Conservation (phyloP, 306 rosid genomes). For the Glycine tomentella region DNA sequence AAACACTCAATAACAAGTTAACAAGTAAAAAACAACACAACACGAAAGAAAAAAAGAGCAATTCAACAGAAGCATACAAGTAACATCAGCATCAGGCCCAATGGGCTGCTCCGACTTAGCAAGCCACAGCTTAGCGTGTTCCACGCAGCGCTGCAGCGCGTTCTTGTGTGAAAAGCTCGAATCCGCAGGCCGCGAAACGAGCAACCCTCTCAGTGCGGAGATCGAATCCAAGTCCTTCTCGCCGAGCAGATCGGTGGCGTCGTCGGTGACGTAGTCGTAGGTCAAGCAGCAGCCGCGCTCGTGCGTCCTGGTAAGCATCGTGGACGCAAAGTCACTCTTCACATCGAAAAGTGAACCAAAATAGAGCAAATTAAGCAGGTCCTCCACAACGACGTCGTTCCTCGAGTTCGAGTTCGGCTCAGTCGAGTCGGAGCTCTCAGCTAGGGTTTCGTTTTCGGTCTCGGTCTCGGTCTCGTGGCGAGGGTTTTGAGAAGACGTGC, state of each 20-base stretch:
- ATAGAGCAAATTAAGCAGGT: slow-evolving; percentile 81
- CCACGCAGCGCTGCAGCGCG: slow-evolving; percentile 80
- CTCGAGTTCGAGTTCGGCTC: slow-evolving; percentile 4
- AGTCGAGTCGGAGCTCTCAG: slow-evolving; percentile 11
- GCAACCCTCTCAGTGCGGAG: slow-evolving; percentile 64
- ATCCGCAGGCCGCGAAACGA: slow-evolving; percentile 82
- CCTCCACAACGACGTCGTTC: slow-evolving; percentile 59
- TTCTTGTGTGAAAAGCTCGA: slow-evolving; percentile 87
- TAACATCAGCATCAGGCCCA: slow-evolving; percentile 65
- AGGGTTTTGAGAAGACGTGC: slow-evolving; percentile 42
- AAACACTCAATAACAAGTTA: not conserved
- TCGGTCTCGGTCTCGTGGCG: not conserved
- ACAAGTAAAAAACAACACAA: not conserved
- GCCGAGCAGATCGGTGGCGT: slow-evolving; percentile 89
- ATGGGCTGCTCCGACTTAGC: slow-evolving; percentile 69
- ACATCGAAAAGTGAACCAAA: slow-evolving; percentile 93
- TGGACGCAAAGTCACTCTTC: slow-evolving; percentile 81
- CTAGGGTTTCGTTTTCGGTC: not conserved
- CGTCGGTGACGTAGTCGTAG: slow-evolving; percentile 93
- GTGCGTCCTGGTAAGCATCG: slow-evolving; percentile 85
- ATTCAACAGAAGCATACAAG: slow-evolving; percentile 62
- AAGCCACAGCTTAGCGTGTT: slow-evolving; percentile 90
- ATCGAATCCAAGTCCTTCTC: slow-evolving; percentile 89
- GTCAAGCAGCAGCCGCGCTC: slow-evolving; percentile 96
- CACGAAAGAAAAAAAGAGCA: not conserved